Base-by-base conservation (phyloP, 169 alveolate genomes). In the Cryptosporidium viatorum region DNA sequence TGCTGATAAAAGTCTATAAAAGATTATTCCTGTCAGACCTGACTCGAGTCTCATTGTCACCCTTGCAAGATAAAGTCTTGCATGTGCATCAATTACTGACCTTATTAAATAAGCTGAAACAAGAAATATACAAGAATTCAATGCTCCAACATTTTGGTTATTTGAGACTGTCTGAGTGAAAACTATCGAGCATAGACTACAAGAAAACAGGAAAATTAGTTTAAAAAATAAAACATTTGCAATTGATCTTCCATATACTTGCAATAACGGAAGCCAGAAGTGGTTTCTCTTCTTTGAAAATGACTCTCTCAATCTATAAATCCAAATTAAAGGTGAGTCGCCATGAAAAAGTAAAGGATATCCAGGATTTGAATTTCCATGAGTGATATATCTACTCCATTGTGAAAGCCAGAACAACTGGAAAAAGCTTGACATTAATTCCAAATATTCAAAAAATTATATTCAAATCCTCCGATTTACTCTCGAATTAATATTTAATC, bases 41-140 rank as follows among this genome's bases (percentile, higher is more conserved):
- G 89, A 80, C 37, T 80, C 89, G 21, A 80, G 45, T 3, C 89
- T 35, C 23, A 80, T 62, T 31, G 89, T 62, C 35, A 80, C 68
- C 45, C 89, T 59, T 21, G 89, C 71, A 29, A 80, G 71, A 23
- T 80, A 80, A 80, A 80, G 75, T 23, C 89, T 80, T 60, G 71
- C 67, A 48, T 80, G 89, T 37, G 89, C 89, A 62, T 80, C 89
- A 7, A 80, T 26, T 1, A 80, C 67, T 59, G 89, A 41, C 43
- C 65, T 59, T 26, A 62, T 12, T 41, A 59, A 43, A 62, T 80
- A 80, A 21, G 89, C 48, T 16, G 35, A 4, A n/a, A 80, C 29
- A 21, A 80, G 60, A 21, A 60, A 50, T 26, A 62, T 23, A 60
- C 52, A 60, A 12, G 89, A 41, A 21, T 52, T 67, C 26, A 39